A percentile compares a stretch with the other conserved stretches of the same genome.
phyloP scores from a whole-genome alignment of 768 basidiomycete species.

The Chiua virens region DNA sequence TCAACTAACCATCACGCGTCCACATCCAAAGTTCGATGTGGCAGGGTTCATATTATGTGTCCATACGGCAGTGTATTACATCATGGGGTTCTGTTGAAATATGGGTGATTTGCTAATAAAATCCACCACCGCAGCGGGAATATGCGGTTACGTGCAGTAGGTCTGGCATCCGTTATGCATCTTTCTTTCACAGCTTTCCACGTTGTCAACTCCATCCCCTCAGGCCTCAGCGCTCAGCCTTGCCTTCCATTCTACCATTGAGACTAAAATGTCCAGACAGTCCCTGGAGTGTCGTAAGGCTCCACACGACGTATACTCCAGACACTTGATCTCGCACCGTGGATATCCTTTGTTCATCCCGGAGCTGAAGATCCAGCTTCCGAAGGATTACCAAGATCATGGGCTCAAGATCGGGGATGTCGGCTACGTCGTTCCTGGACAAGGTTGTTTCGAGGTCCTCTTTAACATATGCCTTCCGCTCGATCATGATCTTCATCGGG shows the following conservation, averaged over 20 bases:
- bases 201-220: too few relatives aligned
- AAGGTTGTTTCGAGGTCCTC: not conserved
- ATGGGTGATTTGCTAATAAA: too few relatives aligned
- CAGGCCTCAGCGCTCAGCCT: too few relatives aligned
- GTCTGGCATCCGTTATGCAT: too few relatives aligned
- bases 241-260: too few relatives aligned
- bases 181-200: not conserved
- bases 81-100: too few relatives aligned
- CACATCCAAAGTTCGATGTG: too few relatives aligned
- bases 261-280: not conserved
- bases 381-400: not conserved
- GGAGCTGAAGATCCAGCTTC: not conserved
- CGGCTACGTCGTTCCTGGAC: not conserved
- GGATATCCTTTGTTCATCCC: not conserved
- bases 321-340: not conserved
- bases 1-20: too few relatives aligned
- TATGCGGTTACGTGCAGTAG: too few relatives aligned
- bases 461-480: not conserved
- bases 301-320: not conserved
- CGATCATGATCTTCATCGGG: not conserved
- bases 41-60: too few relatives aligned
- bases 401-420: conserved; percentile 1
- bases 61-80: too few relatives aligned
- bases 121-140: too few relatives aligned
- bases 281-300: not conserved